phyloP scores from a whole-genome alignment of 768 basidiomycete species.

The Hirschioporus abietinus region DNA sequence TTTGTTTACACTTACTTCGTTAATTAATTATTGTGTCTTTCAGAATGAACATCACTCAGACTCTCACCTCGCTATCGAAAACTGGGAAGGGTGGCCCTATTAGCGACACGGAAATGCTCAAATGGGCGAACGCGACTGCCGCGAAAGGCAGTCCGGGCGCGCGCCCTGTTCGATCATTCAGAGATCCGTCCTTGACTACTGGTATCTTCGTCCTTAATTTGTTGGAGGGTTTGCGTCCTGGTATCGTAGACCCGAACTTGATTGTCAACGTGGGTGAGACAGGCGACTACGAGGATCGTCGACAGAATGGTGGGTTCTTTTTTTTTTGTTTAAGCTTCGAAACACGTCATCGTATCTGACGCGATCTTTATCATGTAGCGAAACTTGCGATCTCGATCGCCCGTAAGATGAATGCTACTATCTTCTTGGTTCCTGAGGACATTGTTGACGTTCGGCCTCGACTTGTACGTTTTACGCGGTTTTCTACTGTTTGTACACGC shows the following conservation, averaged over 20 bases:
- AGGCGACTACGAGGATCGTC: conserved; percentile 80
- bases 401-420: conserved; percentile 94
- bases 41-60: conserved; percentile 87
- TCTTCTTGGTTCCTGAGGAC: conserved; percentile 96
- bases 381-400: conserved; percentile 98
- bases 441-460: conserved; percentile 92
- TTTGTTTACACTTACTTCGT: neutral
- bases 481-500: neutral
- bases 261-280: conserved; percentile 55
- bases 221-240: conserved; percentile 85
- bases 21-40: neutral
- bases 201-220: conserved; percentile 92
- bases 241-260: conserved; percentile 88
- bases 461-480: conserved; percentile 49
- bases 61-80: conserved; percentile 70
- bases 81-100: conserved; percentile 72
- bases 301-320: conserved; percentile 74
- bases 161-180: conserved; percentile 82
- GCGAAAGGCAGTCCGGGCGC: conserved; percentile 58
- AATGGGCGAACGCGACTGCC: conserved; percentile 91
- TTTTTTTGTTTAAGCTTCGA: neutral
- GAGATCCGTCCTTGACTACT: conserved; percentile 84
- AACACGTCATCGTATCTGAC: neutral
- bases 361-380: conserved; percentile 39
- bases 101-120: conserved; percentile 89